Evolutionary conservation across 345 rosid genomes (phyloP), one percentile per base, ranked within the genome.

Genomic region (Citropsis articulata): DNA sequence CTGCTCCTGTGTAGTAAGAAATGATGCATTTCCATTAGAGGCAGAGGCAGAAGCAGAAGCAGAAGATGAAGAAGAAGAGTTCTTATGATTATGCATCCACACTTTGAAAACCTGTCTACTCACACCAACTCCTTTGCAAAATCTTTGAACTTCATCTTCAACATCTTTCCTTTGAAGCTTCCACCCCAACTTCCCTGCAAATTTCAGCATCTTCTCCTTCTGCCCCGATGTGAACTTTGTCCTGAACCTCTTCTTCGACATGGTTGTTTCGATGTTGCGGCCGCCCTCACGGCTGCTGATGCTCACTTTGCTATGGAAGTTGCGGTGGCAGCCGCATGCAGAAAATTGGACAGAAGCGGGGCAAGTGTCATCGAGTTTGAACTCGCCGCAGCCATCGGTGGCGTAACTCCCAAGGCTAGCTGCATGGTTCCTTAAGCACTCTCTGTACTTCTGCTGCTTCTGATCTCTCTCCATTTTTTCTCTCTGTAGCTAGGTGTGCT

Each of bases 321-420:
- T 94, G 76, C 98, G 93, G 93, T 94, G 98, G 86, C 98, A 94
- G 48, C 97, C 97, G 69, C 97, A 94, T 36, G 98, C 98, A 10
- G 85, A 92, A 64, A 97, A 94, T 24, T 89, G 90, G 76, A 91
- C 90, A 76, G 76, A 1, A 7, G 83, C 27, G n/a, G n/a, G n/a
- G n/a, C n/a, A n/a, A n/a, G n/a, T n/a, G n/a, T n/a, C n/a, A n/a
- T n/a, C n/a, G n/a, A n/a, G n/a, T n/a, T n/a, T n/a, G n/a, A n/a
- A n/a, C n/a, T n/a, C n/a, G n/a, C n/a, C n/a, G n/a, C n/a, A n/a
- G n/a, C n/a, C n/a, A n/a, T n/a, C n/a, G n/a, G n/a, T n/a, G n/a
- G n/a, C n/a, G n/a, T n/a, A n/a, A n/a, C n/a, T n/a, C n/a, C n/a
- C n/a, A n/a, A n/a, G n/a, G n/a, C n/a, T n/a, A n/a, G n/a, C n/a